A percentile compares a stretch with the other conserved stretches of the same genome.
These are phyloP conservation scores for Harrya chromipes DNA, from an alignment of 768 basidiomycete genomes.

Conservation along the genomic window DNA sequence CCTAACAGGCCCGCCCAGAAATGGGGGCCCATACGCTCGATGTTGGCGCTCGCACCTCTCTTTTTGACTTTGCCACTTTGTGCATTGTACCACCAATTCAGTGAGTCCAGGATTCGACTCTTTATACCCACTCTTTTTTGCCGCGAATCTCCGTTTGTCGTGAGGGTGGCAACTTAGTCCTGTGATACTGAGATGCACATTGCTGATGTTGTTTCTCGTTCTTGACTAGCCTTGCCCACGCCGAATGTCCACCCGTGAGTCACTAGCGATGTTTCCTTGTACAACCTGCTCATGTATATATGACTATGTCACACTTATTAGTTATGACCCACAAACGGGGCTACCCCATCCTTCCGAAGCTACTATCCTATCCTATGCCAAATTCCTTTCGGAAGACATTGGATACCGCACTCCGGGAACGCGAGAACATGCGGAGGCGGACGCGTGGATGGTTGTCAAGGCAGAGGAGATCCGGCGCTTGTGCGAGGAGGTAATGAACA, in stretches of 20 bases:
- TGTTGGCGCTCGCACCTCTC: slow-evolving; percentile 52
- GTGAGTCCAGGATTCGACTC: slow-evolving; percentile 31
- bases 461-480: slow-evolving; percentile 56
- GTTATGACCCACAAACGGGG: slow-evolving; percentile 49
- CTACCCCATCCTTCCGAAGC: slow-evolving; percentile 72
- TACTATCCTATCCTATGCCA: slow-evolving; percentile 60
- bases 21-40: slow-evolving; percentile 62
- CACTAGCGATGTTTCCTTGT: not conserved
- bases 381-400: slow-evolving; percentile 76
- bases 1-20: slow-evolving; percentile 2
- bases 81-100: slow-evolving; percentile 47
- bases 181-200: no score
- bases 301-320: slow-evolving; percentile 1
- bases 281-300: not conserved
- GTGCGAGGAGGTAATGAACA: slow-evolving; percentile 54
- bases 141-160: not conserved
- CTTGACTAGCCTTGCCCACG: slow-evolving; percentile 48
- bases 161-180: no score
- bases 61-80: slow-evolving; percentile 48
- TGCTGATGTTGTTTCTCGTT: slow-evolving; percentile 2
- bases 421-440: slow-evolving; percentile 79
- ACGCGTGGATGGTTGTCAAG: slow-evolving; percentile 74
- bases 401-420: slow-evolving; percentile 93
- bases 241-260: slow-evolving; percentile 55
- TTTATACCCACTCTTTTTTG: not conserved